Evolutionary conservation across 2,329 filamentous ascomycete species (phyloP).

Genomic region (Microdochium trichocladiopsis): DNA sequence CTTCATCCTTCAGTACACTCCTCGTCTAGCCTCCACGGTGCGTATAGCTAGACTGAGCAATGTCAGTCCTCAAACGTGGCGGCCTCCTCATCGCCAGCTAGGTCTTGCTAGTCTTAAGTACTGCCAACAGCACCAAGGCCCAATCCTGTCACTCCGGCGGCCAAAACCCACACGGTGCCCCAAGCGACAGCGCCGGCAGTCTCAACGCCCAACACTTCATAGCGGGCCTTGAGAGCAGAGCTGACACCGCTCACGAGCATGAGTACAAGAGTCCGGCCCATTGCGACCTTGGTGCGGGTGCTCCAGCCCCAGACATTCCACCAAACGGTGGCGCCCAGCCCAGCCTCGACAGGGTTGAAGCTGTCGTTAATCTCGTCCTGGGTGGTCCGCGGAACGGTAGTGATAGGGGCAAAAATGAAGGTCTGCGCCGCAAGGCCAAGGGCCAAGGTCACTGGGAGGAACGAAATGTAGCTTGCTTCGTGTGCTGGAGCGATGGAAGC

Average conservation of each 20-base stretch:
- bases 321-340: constrained; percentile 61
- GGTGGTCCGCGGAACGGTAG: constrained; percentile 40
- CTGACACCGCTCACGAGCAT: constrained; percentile 49
- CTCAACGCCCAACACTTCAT: constrained; percentile 66
- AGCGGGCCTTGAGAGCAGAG: constrained; percentile 57
- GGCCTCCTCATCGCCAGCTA: too few species aligned
- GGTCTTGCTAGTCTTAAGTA: too few species aligned
- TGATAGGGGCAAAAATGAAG: constrained; percentile 71
- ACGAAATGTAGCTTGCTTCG: constrained; percentile 49
- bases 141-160: constrained; percentile 52
- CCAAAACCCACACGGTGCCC: constrained; percentile 66
- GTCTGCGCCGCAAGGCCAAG: constrained; percentile 65
- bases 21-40: too few species aligned
- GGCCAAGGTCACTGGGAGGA: constrained; percentile 50
- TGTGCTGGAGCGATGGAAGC: constrained; percentile 63
- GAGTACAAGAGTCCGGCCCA: constrained; percentile 56
- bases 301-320: constrained; percentile 69
- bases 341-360: constrained; percentile 60
- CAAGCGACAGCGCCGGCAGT: constrained; percentile 63
- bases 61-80: too few species aligned
- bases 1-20: too few species aligned
- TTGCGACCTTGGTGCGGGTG: constrained; percentile 53
- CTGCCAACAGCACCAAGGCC: constrained; percentile 44
- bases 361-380: constrained; percentile 39
- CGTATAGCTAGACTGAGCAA: too few species aligned